A percentile compares a stretch with the other conserved stretches of the same genome.
phyloP scores from a whole-genome alignment of 2,329 filamentous ascomycete species.

The Trichophyton verrucosum region DNA sequence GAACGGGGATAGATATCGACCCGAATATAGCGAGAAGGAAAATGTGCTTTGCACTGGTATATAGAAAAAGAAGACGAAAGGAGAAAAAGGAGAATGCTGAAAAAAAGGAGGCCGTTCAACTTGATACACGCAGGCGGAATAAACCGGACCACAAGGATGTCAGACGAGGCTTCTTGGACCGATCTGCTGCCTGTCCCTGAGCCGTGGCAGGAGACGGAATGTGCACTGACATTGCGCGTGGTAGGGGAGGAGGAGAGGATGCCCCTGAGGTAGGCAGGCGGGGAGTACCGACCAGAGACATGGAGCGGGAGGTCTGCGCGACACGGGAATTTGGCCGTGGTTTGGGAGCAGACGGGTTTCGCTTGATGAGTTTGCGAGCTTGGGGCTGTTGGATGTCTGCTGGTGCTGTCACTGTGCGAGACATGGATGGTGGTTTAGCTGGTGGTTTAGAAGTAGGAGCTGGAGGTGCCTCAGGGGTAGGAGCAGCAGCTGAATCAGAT shows the following conservation, averaged over 20 bases:
- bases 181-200: neutral
- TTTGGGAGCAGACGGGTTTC: neutral
- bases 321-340: neutral
- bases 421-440: neutral
- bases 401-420: neutral
- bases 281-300: neutral
- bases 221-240: neutral
- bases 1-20: neutral
- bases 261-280: neutral
- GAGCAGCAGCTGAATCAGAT: too few relatives aligned
- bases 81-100: neutral
- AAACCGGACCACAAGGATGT: neutral
- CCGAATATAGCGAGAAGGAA: neutral
- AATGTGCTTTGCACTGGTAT: neutral
- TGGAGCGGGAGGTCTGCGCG: neutral
- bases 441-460: too few relatives aligned
- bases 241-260: neutral
- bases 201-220: neutral
- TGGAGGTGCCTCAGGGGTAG: too few relatives aligned
- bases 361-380: neutral
- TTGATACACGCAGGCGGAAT: neutral
- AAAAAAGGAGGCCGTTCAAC: neutral
- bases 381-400: neutral
- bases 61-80: neutral
- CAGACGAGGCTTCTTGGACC: neutral